Base-by-base conservation (phyloP, 176 grass and related monocot genomes). In the Carex myosuroides region DNA sequence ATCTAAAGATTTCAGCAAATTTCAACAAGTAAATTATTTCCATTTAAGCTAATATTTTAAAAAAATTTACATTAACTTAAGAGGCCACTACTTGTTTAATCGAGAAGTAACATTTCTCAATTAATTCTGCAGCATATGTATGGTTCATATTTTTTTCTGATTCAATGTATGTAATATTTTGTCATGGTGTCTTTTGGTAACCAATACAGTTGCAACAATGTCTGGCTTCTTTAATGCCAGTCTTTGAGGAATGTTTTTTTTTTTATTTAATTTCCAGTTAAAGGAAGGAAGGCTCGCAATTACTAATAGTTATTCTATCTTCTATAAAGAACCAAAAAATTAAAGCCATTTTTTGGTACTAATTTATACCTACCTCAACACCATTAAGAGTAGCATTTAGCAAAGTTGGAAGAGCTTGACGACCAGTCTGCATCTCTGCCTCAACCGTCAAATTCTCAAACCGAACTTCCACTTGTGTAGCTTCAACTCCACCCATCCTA, bases 361-460 rank as follows among this genome's bases (percentile, higher is more conserved):
- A 46, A 42, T 42, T 61, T 64, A 64, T 64, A 21, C 5, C 8
- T 83, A 93, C 94, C 87, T 97, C 83, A 10, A 75, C 77, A 57
- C 85, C 85, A 75, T 88, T 93, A 72, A 93, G 13, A 74, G 87
- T 88, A 50, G 87, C 88, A 86, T 93, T 97, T 79, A 91, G 41
- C 76, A 97, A 80, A 70, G 94, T 97, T 17, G 94, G 91, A 17
- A 91, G 87, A 79, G 94, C 76, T 44, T 89, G 86, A 79, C 65
- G 87, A 81, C 91, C 84, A 16, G 84, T 77, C 7, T 80, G 89
- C 46, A 85, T 87, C 70, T 90, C 91, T 44, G 94, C 91, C 75
- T 93, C 94, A 66, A 93, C 94, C 26, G 81, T 88, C 58, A 97
- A 75, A 70, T 69, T 83, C 87, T 97, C 89, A 74, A 91, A 89